These are phyloP conservation scores for Pleurotus cornucopiae DNA, from an alignment of 768 basidiomycete genomes.

Conservation along the genomic window DNA sequence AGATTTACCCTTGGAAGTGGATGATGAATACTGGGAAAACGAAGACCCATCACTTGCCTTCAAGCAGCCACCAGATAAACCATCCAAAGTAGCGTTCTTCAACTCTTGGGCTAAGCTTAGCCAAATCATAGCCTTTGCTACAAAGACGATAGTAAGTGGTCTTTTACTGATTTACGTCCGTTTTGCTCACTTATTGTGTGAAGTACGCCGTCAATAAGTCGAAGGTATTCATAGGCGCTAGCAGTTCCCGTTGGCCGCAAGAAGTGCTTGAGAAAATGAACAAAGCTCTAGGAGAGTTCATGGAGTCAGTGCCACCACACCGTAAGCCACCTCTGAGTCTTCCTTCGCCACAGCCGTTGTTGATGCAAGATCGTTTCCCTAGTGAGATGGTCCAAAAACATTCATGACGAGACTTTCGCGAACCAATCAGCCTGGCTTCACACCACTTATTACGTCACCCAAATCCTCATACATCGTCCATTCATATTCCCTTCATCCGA, in stretches of 20 bases:
- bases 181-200: constrained; percentile 21
- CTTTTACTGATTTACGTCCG: constrained; percentile 32
- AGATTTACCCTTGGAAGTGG: constrained; percentile 77
- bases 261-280: constrained; percentile 40
- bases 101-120: constrained; percentile 49
- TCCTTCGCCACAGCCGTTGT: background rate
- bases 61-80: constrained; percentile 60
- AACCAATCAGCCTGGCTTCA: constrained; percentile 56
- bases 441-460: constrained; percentile 53
- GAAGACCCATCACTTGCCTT: constrained; percentile 48
- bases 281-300: constrained; percentile 52
- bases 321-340: constrained; percentile 26
- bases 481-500: constrained; percentile 40
- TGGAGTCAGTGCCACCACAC: constrained; percentile 54
- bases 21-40: constrained; percentile 75
- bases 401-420: constrained; percentile 42
- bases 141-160: constrained; percentile 53
- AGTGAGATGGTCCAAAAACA: constrained; percentile 61
- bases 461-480: constrained; percentile 68
- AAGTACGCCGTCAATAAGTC: constrained; percentile 36
- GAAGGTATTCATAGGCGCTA: constrained; percentile 9
- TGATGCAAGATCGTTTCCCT: background rate
- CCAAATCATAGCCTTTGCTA: constrained; percentile 59
- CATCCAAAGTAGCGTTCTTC: constrained; percentile 51
- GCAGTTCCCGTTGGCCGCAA: constrained; percentile 23